phyloP scores from a whole-genome alignment of 306 rosid species.

The apple (Malus domestica) region DNA sequence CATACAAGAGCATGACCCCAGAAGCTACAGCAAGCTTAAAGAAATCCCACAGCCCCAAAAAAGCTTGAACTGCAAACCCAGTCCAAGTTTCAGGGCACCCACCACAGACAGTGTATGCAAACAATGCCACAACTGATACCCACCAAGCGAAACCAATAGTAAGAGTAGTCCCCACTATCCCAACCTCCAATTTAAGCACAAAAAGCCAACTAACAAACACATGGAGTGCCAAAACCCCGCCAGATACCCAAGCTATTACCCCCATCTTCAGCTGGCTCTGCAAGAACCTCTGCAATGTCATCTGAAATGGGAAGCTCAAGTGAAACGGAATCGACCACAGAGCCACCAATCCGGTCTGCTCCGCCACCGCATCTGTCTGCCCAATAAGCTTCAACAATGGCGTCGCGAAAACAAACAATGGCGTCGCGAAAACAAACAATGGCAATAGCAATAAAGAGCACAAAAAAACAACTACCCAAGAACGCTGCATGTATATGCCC shows the following conservation, averaged over 20 bases:
- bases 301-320: conserved; percentile 56
- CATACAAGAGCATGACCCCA: conserved; percentile 64
- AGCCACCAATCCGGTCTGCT: conserved; percentile 48
- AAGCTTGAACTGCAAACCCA: conserved; percentile 59
- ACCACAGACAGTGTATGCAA: conserved; percentile 44
- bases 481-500: conserved; percentile 60
- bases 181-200: conserved; percentile 33
- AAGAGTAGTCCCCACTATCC: conserved; percentile 48
- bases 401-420: conserved; percentile 46
- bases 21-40: conserved; percentile 61
- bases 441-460: conserved; percentile 46
- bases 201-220: conserved; percentile 47
- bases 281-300: conserved; percentile 61
- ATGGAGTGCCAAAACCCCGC: conserved; percentile 37
- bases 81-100: conserved; percentile 51
- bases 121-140: conserved; percentile 46
- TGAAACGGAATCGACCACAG: conserved; percentile 60
- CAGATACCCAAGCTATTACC: conserved; percentile 46
- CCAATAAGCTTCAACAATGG: conserved; percentile 56
- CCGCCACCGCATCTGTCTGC: conserved; percentile 41
- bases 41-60: conserved; percentile 62
- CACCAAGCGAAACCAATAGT: conserved; percentile 56
- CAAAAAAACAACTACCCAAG: conserved; percentile 53
- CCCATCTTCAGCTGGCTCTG: conserved; percentile 52
- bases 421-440: conserved; percentile 46